Evolutionary conservation across 768 basidiomycete genomes (phyloP).

Genomic region (Lentinula sp.): DNA sequence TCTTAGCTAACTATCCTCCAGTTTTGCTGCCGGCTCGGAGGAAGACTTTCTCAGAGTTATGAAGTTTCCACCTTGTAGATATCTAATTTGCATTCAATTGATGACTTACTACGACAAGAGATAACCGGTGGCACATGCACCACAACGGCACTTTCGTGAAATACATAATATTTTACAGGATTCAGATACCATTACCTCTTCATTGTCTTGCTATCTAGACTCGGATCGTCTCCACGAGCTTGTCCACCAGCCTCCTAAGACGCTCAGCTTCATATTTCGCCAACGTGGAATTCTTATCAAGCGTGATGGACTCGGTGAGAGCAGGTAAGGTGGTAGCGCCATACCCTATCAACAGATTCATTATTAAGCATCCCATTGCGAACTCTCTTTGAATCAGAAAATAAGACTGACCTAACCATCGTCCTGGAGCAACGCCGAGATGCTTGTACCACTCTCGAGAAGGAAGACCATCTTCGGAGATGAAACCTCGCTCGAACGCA

Average conservation of each 20-base stretch:
- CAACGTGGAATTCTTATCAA: constrained; percentile 58
- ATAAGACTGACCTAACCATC: constrained; percentile 60
- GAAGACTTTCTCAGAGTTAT: too few species aligned
- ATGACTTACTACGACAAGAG: too few species aligned
- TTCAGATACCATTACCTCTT: too few species aligned
- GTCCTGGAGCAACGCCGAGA: constrained; percentile 81
- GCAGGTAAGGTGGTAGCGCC: constrained; percentile 83
- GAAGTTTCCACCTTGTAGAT: too few species aligned
- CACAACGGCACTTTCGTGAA: too few species aligned
- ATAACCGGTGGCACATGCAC: too few species aligned
- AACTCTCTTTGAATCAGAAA: background rate
- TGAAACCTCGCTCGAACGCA: constrained; percentile 75
- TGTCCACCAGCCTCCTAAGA: constrained; percentile 46
- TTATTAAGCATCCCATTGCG: background rate
- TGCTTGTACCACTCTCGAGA: constrained; percentile 84
- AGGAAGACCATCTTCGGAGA: constrained; percentile 69
- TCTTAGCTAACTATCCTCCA: too few species aligned
- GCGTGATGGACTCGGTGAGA: constrained; percentile 68
- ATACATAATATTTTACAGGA: too few species aligned
- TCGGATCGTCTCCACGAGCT: constrained; percentile 37
- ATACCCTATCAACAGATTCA: constrained; percentile 42
- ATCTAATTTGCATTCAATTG: too few species aligned
- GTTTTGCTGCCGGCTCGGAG: too few species aligned
- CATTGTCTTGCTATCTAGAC: background rate
- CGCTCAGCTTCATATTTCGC: constrained; percentile 57